Base-by-base conservation (phyloP, 2,329 filamentous ascomycete genomes). In the Colletotrichum sansevieriae region DNA sequence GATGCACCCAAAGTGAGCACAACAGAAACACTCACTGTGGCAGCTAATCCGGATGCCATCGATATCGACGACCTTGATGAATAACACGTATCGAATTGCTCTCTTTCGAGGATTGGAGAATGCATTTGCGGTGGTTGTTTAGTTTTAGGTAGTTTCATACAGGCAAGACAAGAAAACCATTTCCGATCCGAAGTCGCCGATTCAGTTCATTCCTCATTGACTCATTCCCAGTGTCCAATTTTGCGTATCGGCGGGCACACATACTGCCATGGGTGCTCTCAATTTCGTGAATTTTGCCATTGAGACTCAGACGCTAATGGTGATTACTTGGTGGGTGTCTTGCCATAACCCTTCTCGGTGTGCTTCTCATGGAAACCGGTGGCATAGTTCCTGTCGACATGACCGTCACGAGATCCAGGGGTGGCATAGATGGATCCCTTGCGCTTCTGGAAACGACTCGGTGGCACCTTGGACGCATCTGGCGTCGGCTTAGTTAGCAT, bases 1-100 rank as follows among this genome's bases (percentile, higher is more conserved):
- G 92, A 90, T 43, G 92, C 90, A 1, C 88, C 91, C 2, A 87
- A 91, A 74, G 33, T 33, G 5, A 90, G 87, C 12, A 89, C 68
- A 3, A 59, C 68, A n/a, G 77, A 78, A 20, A 79, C 83, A 66
- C 76, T 78, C 46, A 78, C 80, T 18, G 82, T 84, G 20, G 81
- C 88, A 12, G 84, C 87, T 6, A 97, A 97, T 76, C 94, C 94
- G 2, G 94, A 97, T 76, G 93, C 92, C 25, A 96, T 97, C 77
- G 89, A 94, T 75, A 85, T 94, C 72, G 92, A 96, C 78, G 90
- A 83, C 71, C 84, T 92, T 80, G 90, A 92, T 77, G 89, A 92
- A 72, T 83, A 80, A 84, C 65, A 75, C 72, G 15, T 55, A 54
- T 35, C 46, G 63, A 44, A 51, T 68, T 59, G 4, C 33, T 12